Evolutionary conservation across 371 early-diverging fungal genomes (phyloP).

Genomic region (Capniomyces stellatus): DNA sequence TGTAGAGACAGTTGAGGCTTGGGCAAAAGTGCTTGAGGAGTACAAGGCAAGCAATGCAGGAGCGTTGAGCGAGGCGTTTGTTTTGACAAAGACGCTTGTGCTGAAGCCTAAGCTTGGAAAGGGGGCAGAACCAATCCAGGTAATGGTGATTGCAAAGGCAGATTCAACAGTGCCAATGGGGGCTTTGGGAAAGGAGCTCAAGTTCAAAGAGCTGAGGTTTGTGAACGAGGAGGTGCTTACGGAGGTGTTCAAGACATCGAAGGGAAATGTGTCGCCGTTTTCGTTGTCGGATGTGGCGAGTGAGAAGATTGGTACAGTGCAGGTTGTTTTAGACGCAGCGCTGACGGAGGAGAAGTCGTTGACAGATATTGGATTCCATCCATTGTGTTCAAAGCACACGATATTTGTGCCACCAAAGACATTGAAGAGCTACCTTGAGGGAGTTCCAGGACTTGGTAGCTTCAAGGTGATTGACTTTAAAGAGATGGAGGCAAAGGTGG

Average conservation of each 20-base stretch:
- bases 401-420: constrained; percentile 32
- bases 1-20: constrained; percentile 32
- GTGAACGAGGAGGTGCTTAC: constrained; percentile 40
- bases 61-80: neutral
- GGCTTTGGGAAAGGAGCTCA: constrained; percentile 35
- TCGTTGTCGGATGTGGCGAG: constrained; percentile 32
- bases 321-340: constrained; percentile 35
- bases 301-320: constrained; percentile 26
- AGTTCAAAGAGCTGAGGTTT: constrained; percentile 46
- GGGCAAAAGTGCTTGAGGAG: constrained; percentile 27
- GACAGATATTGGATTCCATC: constrained; percentile 36
- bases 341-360: constrained; percentile 20
- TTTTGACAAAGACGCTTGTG: constrained; percentile 40
- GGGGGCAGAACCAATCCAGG: constrained; percentile 36
- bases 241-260: constrained; percentile 30
- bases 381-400: constrained; percentile 32
- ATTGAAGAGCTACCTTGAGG: constrained; percentile 27
- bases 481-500: constrained; percentile 6
- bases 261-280: constrained; percentile 47
- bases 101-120: constrained; percentile 56
- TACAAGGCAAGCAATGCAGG: constrained; percentile 18
- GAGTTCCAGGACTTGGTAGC: constrained; percentile 10
- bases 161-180: constrained; percentile 30
- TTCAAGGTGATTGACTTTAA: constrained; percentile 18
- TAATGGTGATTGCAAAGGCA: constrained; percentile 39